Percentiles rank a stretch among this genome's conserved stretches.
Conservation (phyloP, 2,329 filamentous ascomycete genomes). For the Pseudogymnoascus destructans region DNA sequence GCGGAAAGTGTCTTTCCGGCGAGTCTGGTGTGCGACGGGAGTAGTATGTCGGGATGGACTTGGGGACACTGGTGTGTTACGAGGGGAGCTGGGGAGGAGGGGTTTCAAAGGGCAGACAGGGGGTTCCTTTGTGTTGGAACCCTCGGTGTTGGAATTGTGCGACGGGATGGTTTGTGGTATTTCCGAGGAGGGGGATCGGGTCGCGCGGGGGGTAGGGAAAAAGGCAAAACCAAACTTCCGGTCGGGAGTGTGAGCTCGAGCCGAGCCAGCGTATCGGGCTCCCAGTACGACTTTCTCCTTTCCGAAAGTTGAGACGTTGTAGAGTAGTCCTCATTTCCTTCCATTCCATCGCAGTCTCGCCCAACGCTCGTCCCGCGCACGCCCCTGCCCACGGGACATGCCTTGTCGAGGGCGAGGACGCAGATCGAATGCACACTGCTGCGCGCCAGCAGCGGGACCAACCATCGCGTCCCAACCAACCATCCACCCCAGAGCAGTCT, state of each 20-base stretch:
- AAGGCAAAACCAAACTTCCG: background rate
- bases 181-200: background rate
- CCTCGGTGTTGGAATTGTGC: background rate
- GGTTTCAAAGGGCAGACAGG: background rate
- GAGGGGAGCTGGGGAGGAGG: background rate
- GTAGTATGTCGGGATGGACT: background rate
- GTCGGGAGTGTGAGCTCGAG: background rate
- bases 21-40: background rate
- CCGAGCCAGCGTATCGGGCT: background rate
- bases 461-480: background rate
- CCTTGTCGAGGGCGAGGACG: background rate
- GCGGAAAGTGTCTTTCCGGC: background rate
- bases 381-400: background rate
- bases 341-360: background rate
- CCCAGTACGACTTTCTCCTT: background rate
- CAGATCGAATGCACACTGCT: background rate
- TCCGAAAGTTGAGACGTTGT: background rate
- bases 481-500: background rate
- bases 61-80: background rate
- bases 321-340: background rate
- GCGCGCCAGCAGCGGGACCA: background rate
- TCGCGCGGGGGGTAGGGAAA: background rate
- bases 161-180: background rate
- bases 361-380: background rate
- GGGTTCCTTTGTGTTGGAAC: background rate